Percentiles rank a stretch among this genome's conserved stretches.
These are phyloP conservation scores for Neocucurbitaria cava DNA, from an alignment of 2,329 filamentous ascomycete species.

Conservation along the genomic window DNA sequence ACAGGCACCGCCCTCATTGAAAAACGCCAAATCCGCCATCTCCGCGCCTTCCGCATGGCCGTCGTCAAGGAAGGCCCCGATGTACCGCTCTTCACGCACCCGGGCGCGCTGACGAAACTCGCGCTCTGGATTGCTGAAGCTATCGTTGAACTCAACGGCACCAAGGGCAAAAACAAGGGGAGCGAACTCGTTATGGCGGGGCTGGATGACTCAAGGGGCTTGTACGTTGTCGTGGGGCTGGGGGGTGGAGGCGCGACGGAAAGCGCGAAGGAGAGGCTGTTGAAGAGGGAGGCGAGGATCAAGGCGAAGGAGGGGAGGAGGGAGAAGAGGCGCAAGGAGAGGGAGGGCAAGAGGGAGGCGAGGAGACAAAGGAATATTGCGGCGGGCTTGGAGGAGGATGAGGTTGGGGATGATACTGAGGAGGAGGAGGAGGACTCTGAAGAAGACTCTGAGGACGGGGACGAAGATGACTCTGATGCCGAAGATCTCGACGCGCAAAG, in stretches of 20 bases:
- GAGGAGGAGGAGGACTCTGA: conserved; percentile 68
- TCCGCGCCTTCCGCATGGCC: conserved; percentile 92
- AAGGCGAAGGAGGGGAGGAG: conserved; percentile 60
- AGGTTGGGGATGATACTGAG: conserved; percentile 57
- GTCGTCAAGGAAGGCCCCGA: conserved; percentile 96
- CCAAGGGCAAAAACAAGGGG: conserved; percentile 71
- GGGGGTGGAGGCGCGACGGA: conserved; percentile 80
- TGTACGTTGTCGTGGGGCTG: conserved; percentile 93
- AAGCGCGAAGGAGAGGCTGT: conserved; percentile 64
- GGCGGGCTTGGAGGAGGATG: conserved; percentile 68
- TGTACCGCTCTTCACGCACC: conserved; percentile 88
- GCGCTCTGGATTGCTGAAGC: conserved; percentile 95
- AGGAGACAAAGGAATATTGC: conserved; percentile 46
- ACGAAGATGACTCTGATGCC: conserved; percentile 59
- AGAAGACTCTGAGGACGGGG: conserved; percentile 68
- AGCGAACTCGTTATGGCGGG: conserved; percentile 90
- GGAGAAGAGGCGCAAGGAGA: conserved; percentile 67
- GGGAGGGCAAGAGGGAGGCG: too few species aligned
- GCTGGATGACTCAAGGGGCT: conserved; percentile 82
- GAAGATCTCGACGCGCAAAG: conserved; percentile 65
- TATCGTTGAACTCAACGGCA: conserved; percentile 82
- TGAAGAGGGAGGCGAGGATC: conserved; percentile 70
- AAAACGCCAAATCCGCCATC: conserved; percentile 91
- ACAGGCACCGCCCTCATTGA: conserved; percentile 90
- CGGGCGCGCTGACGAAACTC: conserved; percentile 89